A percentile compares a stretch with the other conserved stretches of the same genome.
phyloP scores from a whole-genome alignment of 768 basidiomycete species.

The Suillus placidus region DNA sequence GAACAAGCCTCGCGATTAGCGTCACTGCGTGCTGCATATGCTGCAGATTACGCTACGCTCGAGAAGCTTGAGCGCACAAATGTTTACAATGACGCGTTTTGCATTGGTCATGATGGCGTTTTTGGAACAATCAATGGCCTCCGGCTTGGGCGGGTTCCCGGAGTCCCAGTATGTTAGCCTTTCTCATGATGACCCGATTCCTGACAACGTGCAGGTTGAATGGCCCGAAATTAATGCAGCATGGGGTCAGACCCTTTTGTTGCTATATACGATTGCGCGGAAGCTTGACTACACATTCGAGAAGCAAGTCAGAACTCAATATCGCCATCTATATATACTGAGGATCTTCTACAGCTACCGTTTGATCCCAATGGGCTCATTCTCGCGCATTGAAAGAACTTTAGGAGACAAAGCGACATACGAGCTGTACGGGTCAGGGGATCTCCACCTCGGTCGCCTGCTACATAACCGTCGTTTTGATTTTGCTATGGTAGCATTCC shows the following conservation, averaged over 20 bases:
- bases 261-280: slow-evolving; percentile 87
- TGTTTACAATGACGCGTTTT: slow-evolving; percentile 95
- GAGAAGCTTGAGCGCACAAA: slow-evolving; percentile 90
- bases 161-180: slow-evolving; percentile 65
- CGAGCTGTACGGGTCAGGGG: slow-evolving; percentile 94
- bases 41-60: slow-evolving; percentile 71
- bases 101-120: slow-evolving; percentile 91
- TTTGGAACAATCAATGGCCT: slow-evolving; percentile 99
- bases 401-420: slow-evolving; percentile 82
- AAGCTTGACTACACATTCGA: slow-evolving; percentile 91
- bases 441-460: slow-evolving; percentile 83
- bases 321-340: slow-evolving; percentile 10
- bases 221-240: slow-evolving; percentile 99
- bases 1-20: slow-evolving; percentile 71
- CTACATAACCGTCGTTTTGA: slow-evolving; percentile 96
- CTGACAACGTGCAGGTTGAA: slow-evolving; percentile 65
- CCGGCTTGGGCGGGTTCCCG: slow-evolving; percentile 84
- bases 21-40: slow-evolving; percentile 76
- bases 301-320: slow-evolving; percentile 54
- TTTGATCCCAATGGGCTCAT: slow-evolving; percentile 92
- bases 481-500: slow-evolving; percentile 92
- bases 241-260: slow-evolving; percentile 93
- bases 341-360: slow-evolving; percentile 63
- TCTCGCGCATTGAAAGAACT: slow-evolving; percentile 86
- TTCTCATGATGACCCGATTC: slow-evolving; percentile 14